Evolutionary conservation across 2,329 filamentous ascomycete genomes (phyloP), one percentile per base, ranked within the genome.

Genomic region (Magnaporthales sp.): DNA sequence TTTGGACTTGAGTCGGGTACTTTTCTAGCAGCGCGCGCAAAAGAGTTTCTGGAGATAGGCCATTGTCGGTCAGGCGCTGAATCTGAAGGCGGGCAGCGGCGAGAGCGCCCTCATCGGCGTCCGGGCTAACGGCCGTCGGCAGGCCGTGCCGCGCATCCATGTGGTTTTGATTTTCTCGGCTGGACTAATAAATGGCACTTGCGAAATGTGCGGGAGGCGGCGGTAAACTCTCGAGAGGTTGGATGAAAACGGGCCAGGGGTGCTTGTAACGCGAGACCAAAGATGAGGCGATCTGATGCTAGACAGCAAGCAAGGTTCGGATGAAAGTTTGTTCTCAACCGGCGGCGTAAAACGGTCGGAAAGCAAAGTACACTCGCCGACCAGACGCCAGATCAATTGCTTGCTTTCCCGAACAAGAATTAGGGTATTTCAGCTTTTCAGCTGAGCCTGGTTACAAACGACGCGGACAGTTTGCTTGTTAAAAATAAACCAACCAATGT

Each of bases 21-120:
- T 76, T 71, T 67, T 77, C 75, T 15, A 77, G 68, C 2, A 77
- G 68, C 24, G 73, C 75, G 27, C 72, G 73, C 61, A 77, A 68
- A 30, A 77, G 68, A 8, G 74, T 73, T 67, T 77, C 74, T 56
- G 71, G 70, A 24, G 74, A 71, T 6, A 76, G 67, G 4, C 75
- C 75, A 27, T 69, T 72, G 6, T 73, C 71, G 1, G 74, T 74
- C 0, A 77, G 71, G 10, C 72, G 69, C 67, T 75, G 73, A 32
- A 77, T 73, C 26, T 77, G 74, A 24, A 74, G 72, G 26, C 75
- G 71, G 27, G 74, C 74, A 30, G 73, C 73, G 31, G 70, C 72
- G 66, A 76, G 66, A 62, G 69, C 73, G 24, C 58, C 66, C 68
- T 74, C 73, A 68, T 69, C 69, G 15, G 38, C 38, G 27, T 71